Conservation (phyloP, 768 basidiomycete genomes). For the Harrya chromipes region DNA sequence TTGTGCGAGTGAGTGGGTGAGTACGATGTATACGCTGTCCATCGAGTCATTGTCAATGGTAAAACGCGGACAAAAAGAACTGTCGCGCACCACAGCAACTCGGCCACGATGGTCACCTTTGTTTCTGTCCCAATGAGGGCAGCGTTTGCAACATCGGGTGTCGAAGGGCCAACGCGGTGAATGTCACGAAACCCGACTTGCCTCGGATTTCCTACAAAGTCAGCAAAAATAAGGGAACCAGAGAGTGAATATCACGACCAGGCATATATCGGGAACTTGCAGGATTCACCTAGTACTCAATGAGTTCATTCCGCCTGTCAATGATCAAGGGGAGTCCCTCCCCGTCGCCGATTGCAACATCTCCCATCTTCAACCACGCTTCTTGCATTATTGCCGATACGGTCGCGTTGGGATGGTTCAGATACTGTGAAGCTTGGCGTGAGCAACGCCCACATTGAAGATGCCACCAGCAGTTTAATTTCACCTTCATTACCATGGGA, state of each 20-base stretch:
- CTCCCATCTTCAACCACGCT: slow-evolving; percentile 89
- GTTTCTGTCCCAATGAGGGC: slow-evolving; percentile 78
- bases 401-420: slow-evolving; percentile 71
- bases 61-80: not conserved
- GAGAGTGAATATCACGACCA: not conserved
- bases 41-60: not conserved
- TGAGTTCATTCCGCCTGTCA: slow-evolving; percentile 70
- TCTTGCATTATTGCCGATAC: slow-evolving; percentile 63
- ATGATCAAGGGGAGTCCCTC: slow-evolving; percentile 77
- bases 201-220: slow-evolving; percentile 68
- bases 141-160: slow-evolving; percentile 77
- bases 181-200: slow-evolving; percentile 17
- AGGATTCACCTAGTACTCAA: slow-evolving; percentile 61
- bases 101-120: slow-evolving; percentile 71
- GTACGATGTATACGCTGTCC: slow-evolving; percentile 59
- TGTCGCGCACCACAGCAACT: slow-evolving; percentile 61
- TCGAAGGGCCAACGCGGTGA: slow-evolving; percentile 56
- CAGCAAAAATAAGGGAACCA: not conserved
- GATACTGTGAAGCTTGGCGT: no score
- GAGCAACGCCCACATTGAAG: no score
- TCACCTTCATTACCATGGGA: slow-evolving; percentile 80
- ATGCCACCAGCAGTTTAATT: no score
- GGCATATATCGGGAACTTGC: no score
- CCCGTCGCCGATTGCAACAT: slow-evolving; percentile 62
- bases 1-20: slow-evolving; percentile 19